Percentiles rank a stretch among this genome's conserved stretches.
Evolutionary conservation across 108 stramenopile species (phyloP).

Genomic region (Nitzschia inconspicua): DNA sequence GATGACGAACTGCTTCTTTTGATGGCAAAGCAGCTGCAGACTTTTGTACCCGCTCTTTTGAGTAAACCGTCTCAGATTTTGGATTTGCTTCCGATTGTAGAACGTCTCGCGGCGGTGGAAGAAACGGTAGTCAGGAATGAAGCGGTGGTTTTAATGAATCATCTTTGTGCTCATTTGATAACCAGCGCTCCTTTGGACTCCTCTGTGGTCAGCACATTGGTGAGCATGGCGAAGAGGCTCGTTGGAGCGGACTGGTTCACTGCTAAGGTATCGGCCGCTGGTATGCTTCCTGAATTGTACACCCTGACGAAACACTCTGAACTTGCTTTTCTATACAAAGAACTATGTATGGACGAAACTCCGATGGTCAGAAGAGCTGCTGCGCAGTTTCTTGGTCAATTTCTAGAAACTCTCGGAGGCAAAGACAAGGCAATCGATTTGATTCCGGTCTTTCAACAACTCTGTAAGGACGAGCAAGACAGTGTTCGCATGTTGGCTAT

Average conservation of each 20-base stretch:
- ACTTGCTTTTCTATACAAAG: constrained; percentile 64
- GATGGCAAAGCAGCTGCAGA: constrained; percentile 66
- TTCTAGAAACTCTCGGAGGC: constrained; percentile 42
- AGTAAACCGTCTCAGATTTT: constrained; percentile 36
- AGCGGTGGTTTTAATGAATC: constrained; percentile 75
- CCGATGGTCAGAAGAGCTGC: constrained; percentile 96
- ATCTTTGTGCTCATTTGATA: constrained; percentile 24
- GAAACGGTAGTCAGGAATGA: constrained; percentile 93
- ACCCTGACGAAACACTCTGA: constrained; percentile 35
- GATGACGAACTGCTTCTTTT: constrained; percentile 79
- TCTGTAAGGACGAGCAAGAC: constrained; percentile 95
- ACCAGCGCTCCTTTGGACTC: constrained; percentile 10
- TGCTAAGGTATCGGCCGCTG: constrained; percentile 86
- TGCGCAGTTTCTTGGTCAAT: constrained; percentile 67
- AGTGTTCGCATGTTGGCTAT: constrained; percentile 93
- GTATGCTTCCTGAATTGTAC: constrained; percentile 48
- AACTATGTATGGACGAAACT: constrained; percentile 88
- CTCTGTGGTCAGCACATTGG: constrained; percentile 16
- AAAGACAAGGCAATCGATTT: constrained; percentile 34
- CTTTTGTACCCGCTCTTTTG: constrained; percentile 65
- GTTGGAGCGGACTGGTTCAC: constrained; percentile 96
- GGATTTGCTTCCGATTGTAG: constrained; percentile 85
- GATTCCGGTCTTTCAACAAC: constrained; percentile 68
- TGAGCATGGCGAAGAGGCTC: constrained; percentile 79
- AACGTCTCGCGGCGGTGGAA: constrained; percentile 88